Evolutionary conservation across 1,284 basidiomycete species (phyloP).

Genomic region (Mycena citricolor): DNA sequence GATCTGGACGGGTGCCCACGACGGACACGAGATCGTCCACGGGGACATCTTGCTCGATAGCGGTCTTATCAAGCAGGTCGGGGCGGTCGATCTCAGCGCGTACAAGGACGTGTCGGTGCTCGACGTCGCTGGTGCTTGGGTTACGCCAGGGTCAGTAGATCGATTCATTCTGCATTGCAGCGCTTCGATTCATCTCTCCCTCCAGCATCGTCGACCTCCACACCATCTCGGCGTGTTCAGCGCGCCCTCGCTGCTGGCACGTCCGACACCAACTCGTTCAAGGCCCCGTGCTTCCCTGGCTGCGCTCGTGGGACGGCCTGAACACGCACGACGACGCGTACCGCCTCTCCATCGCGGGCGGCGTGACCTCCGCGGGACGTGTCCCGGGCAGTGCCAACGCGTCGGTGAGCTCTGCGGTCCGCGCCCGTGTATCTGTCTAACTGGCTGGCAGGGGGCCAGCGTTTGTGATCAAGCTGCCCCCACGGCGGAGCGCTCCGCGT

Average conservation of each 20-base stretch:
- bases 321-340: slow-evolving; percentile 54
- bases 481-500: slow-evolving; percentile 52
- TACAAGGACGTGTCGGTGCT: slow-evolving; percentile 32
- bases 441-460: slow-evolving; percentile 50
- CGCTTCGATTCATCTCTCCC: neutral
- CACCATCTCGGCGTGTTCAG: slow-evolving; percentile 74
- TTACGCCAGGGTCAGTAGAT: slow-evolving; percentile 55
- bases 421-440: neutral
- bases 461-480: slow-evolving; percentile 64
- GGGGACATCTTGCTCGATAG: slow-evolving; percentile 59
- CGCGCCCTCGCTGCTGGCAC: slow-evolving; percentile 53
- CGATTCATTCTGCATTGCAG: neutral
- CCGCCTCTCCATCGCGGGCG: slow-evolving; percentile 44
- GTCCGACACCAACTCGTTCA: slow-evolving; percentile 49
- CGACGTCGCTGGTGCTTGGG: slow-evolving; percentile 57
- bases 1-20: slow-evolving; percentile 78
- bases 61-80: slow-evolving; percentile 56
- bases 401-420: slow-evolving; percentile 41
- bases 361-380: slow-evolving; percentile 46
- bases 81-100: slow-evolving; percentile 35
- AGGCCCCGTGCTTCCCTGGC: slow-evolving; percentile 51
- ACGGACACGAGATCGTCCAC: slow-evolving; percentile 62
- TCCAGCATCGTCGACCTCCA: slow-evolving; percentile 71
- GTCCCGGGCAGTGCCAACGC: slow-evolving; percentile 56
- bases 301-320: slow-evolving; percentile 46